Conservation (phyloP, 1,284 basidiomycete genomes). For the Moniliophthora roreri region DNA sequence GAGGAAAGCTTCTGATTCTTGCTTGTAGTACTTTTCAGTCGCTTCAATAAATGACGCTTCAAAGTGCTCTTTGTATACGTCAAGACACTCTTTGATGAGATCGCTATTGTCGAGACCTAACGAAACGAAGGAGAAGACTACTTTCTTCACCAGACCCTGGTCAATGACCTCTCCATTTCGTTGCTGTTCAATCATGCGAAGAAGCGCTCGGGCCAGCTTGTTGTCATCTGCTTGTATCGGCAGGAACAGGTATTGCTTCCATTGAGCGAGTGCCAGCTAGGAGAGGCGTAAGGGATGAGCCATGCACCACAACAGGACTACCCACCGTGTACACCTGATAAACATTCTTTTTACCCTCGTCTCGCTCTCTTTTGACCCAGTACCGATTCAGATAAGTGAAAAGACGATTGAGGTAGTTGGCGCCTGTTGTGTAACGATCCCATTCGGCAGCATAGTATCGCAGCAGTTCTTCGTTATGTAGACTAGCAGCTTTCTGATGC, state of each 20-base stretch:
- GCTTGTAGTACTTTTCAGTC: constrained; percentile 90
- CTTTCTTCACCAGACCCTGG: constrained; percentile 91
- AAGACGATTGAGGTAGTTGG: constrained; percentile 93
- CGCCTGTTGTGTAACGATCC: constrained; percentile 96
- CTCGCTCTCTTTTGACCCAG: constrained; percentile 98
- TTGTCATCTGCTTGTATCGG: constrained; percentile 80
- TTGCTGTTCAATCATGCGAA: constrained; percentile 90
- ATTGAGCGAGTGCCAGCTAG: constrained; percentile 93
- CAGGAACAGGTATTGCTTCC: constrained; percentile 91
- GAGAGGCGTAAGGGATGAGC: constrained; percentile 1
- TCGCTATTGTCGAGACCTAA: constrained; percentile 93
- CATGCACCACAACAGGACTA: constrained; percentile 16
- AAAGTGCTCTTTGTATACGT: constrained; percentile 93
- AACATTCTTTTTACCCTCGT: constrained; percentile 94
- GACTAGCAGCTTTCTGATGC: constrained; percentile 67
- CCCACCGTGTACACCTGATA: constrained; percentile 95
- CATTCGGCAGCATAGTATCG: constrained; percentile 93
- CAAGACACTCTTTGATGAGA: constrained; percentile 89
- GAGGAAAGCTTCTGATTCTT: constrained; percentile 90
- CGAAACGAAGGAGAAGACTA: constrained; percentile 95
- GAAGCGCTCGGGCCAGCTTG: constrained; percentile 85
- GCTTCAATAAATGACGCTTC: constrained; percentile 87
- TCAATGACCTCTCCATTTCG: constrained; percentile 95
- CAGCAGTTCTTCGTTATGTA: constrained; percentile 85
- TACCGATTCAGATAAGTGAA: constrained; percentile 98